These are phyloP conservation scores for Leptographium radiaticola DNA, from an alignment of 2,329 filamentous ascomycete genomes.

Conservation along the genomic window DNA sequence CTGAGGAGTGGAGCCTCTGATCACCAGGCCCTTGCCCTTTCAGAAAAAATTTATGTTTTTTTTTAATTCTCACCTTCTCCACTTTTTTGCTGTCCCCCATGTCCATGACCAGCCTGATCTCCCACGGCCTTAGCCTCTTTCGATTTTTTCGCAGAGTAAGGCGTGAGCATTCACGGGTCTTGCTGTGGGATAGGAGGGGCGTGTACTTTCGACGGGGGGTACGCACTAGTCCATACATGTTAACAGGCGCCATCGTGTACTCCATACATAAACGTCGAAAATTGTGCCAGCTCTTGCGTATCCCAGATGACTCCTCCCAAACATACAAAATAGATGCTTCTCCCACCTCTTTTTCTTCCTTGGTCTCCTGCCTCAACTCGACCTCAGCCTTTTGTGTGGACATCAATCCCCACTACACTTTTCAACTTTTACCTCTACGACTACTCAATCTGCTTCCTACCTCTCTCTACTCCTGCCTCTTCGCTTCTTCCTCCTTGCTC, in stretches of 20 bases:
- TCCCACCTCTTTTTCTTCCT: constrained; percentile 6
- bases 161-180: constrained; percentile 4
- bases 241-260: constrained; percentile 5
- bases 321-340: constrained; percentile 12
- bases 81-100: neutral
- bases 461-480: neutral
- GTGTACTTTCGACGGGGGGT: constrained; percentile 1
- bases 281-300: constrained; percentile 5
- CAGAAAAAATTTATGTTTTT: neutral
- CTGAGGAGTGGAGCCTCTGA: neutral
- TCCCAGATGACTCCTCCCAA: constrained; percentile 5
- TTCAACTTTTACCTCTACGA: neutral
- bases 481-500: neutral
- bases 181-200: neutral
- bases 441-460: neutral
- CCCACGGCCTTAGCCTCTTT: neutral
- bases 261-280: neutral
- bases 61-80: neutral
- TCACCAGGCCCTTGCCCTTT: constrained; percentile 7
- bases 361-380: neutral
- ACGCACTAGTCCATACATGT: constrained; percentile 8
- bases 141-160: neutral
- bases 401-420: neutral
- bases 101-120: constrained; percentile 1
- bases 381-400: neutral